These are phyloP conservation scores for Suillus luteus DNA, from an alignment of 768 basidiomycete genomes.

Conservation along the genomic window DNA sequence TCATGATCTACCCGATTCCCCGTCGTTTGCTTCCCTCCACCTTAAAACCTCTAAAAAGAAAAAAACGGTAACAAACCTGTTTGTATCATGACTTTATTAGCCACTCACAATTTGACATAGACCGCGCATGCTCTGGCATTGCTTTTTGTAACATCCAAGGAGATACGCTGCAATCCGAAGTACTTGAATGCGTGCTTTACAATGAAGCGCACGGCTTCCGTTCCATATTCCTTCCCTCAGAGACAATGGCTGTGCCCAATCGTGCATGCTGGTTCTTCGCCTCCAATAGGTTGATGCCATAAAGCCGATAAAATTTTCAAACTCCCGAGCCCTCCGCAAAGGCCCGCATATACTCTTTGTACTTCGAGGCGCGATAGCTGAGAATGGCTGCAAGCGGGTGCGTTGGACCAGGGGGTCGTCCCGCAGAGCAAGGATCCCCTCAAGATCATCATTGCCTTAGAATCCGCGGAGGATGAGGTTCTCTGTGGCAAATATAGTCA, in stretches of 20 bases:
- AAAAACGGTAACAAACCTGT: not conserved
- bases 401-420: slow-evolving; percentile 27
- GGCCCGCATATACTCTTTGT: not conserved
- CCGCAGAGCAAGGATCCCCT: slow-evolving; percentile 22
- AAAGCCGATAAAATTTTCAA: slow-evolving; percentile 25
- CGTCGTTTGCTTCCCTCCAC: slow-evolving; percentile 29
- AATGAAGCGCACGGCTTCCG: slow-evolving; percentile 36
- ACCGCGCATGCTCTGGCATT: slow-evolving; percentile 36
- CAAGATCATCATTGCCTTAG: slow-evolving; percentile 26
- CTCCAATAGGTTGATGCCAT: slow-evolving; percentile 20
- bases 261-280: slow-evolving; percentile 30
- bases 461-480: slow-evolving; percentile 28
- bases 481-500: slow-evolving; percentile 30
- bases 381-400: not conserved
- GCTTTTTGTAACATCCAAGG: slow-evolving; percentile 34
- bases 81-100: not conserved
- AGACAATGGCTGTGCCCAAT: slow-evolving; percentile 25
- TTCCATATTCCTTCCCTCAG: slow-evolving; percentile 35
- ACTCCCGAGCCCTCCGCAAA: slow-evolving; percentile 11
- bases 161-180: slow-evolving; percentile 40
- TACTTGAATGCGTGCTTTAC: slow-evolving; percentile 37
- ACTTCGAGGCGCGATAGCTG: not conserved
- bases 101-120: slow-evolving; percentile 39
- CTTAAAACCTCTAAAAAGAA: slow-evolving; percentile 31
- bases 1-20: slow-evolving; percentile 16